These are phyloP conservation scores for Pseudogymnoascus sp. DNA, from an alignment of 2,329 filamentous ascomycete species.

Conservation along the genomic window DNA sequence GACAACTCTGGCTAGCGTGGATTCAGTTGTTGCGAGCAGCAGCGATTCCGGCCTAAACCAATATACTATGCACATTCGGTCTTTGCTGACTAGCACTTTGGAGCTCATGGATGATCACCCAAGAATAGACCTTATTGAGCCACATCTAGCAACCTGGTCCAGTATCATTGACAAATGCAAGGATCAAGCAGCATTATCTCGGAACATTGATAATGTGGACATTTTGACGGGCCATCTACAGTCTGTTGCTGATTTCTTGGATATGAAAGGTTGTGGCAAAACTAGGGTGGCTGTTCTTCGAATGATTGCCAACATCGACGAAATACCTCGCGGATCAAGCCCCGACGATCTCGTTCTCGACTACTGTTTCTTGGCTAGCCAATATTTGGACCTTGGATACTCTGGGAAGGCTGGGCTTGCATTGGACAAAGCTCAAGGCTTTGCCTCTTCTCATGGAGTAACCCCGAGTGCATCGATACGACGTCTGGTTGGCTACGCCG, in stretches of 20 bases:
- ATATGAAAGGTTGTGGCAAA: slow-evolving; percentile 48
- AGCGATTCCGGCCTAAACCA: slow-evolving; percentile 21
- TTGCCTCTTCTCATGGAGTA: slow-evolving; percentile 34
- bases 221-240: slow-evolving; percentile 44
- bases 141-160: slow-evolving; percentile 25
- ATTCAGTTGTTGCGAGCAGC: slow-evolving; percentile 13
- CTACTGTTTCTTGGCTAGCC: slow-evolving; percentile 38
- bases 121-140: slow-evolving; percentile 20
- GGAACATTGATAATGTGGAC: slow-evolving; percentile 42
- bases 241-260: slow-evolving; percentile 48
- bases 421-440: slow-evolving; percentile 52
- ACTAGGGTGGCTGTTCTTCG: slow-evolving; percentile 42
- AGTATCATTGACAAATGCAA: slow-evolving; percentile 37
- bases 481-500: slow-evolving; percentile 65
- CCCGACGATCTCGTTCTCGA: slow-evolving; percentile 36
- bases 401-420: slow-evolving; percentile 48
- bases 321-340: slow-evolving; percentile 36
- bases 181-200: slow-evolving; percentile 35
- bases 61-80: slow-evolving; percentile 23
- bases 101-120: slow-evolving; percentile 24
- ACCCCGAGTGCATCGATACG: slow-evolving; percentile 41
- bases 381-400: slow-evolving; percentile 54
- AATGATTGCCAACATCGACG: slow-evolving; percentile 39
- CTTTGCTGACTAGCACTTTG: slow-evolving; percentile 19
- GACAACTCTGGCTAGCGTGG: slow-evolving; percentile 3